These are phyloP conservation scores for Suillus subalutaceus DNA, from an alignment of 768 basidiomycete genomes.

Conservation along the genomic window DNA sequence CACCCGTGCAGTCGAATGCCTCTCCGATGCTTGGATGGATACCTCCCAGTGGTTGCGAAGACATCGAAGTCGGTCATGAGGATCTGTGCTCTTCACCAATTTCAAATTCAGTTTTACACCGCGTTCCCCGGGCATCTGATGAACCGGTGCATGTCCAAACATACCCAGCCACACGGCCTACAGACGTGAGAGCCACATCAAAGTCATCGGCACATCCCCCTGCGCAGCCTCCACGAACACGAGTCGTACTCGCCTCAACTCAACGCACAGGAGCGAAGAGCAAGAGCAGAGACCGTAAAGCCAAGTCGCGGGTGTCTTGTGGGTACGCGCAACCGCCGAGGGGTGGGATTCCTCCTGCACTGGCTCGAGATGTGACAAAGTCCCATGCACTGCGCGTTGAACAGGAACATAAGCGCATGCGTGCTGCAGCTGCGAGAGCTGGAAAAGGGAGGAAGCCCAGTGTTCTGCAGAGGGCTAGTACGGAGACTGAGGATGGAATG, in stretches of 20 bases:
- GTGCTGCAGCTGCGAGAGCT: slow-evolving; percentile 15
- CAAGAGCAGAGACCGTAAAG: slow-evolving; percentile 2
- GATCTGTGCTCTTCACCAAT: slow-evolving; percentile 14
- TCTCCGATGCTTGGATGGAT: slow-evolving; percentile 27
- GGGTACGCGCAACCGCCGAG: slow-evolving; percentile 25
- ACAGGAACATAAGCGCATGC: slow-evolving; percentile 24
- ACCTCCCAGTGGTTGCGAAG: slow-evolving; percentile 28
- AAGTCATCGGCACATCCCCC: background rate
- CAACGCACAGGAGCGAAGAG: slow-evolving; percentile 3
- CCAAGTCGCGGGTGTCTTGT: slow-evolving; percentile 6
- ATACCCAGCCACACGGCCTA: background rate
- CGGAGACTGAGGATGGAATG: background rate
- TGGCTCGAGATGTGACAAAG: slow-evolving; percentile 34
- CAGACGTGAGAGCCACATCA: background rate
- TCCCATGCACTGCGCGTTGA: slow-evolving; percentile 28
- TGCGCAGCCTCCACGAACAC: slow-evolving; percentile 8
- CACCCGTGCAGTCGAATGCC: background rate
- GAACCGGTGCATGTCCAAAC: background rate
- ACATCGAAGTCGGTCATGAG: slow-evolving; percentile 24
- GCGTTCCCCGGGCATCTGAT: background rate
- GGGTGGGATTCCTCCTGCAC: slow-evolving; percentile 34
- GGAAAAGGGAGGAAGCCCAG: slow-evolving; percentile 27
- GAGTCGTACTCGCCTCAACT: slow-evolving; percentile 10
- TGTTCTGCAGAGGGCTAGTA: slow-evolving; percentile 22
- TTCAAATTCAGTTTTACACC: slow-evolving; percentile 5